Evolutionary conservation across 176 grass and related monocot genomes (phyloP).

Genomic region (Eleusine coracana): DNA sequence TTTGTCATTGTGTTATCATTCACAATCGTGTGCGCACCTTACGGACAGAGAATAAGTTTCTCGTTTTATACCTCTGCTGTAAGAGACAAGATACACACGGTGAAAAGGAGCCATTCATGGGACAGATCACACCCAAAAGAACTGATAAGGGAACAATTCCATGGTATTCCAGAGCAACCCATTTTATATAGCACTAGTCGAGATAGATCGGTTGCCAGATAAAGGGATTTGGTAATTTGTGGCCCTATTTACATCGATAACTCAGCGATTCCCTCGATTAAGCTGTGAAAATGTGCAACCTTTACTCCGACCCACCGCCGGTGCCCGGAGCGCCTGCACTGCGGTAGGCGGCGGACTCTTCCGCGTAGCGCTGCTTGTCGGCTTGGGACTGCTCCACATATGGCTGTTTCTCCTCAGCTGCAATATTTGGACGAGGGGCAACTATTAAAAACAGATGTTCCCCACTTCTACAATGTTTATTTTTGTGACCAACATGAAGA

Average conservation of each 20-base stretch:
- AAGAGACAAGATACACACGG: background rate
- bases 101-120: background rate
- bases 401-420: slow-evolving; percentile 74
- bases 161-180: background rate
- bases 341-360: slow-evolving; percentile 62
- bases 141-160: background rate
- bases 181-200: background rate
- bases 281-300: background rate
- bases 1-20: too few species aligned
- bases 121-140: background rate
- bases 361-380: slow-evolving; percentile 69
- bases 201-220: background rate
- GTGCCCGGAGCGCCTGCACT: slow-evolving; percentile 43
- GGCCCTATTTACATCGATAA: background rate
- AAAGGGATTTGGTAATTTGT: slow-evolving; percentile 2
- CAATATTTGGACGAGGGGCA: slow-evolving; percentile 2
- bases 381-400: slow-evolving; percentile 59
- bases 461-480: background rate
- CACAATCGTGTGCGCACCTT: too few species aligned
- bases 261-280: background rate
- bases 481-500: background rate
- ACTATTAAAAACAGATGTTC: background rate
- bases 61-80: too few species aligned
- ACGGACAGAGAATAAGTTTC: too few species aligned
- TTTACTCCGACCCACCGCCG: slow-evolving; percentile 53